A percentile compares a stretch with the other conserved stretches of the same genome.
These are phyloP conservation scores for Dryas integrifolia DNA, from an alignment of 331 rosid genomes.

Conservation along the genomic window DNA sequence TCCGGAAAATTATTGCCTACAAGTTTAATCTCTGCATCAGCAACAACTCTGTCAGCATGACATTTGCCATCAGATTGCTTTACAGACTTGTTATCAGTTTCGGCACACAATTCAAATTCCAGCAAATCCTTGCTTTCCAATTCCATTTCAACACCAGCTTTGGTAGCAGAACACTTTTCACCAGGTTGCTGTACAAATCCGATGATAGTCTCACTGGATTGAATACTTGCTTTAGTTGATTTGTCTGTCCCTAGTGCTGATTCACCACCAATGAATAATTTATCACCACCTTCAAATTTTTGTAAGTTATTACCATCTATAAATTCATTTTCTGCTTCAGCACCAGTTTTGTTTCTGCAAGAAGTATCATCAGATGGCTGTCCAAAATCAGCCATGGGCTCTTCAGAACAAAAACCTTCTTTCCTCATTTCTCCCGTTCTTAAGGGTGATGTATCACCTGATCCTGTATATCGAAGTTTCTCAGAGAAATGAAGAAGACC, in stretches of 20 bases:
- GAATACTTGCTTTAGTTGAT: slow-evolving; percentile 26
- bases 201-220: slow-evolving; percentile 20
- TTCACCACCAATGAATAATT: slow-evolving; percentile 12
- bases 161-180: background rate
- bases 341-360: slow-evolving; percentile 14
- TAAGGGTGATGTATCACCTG: slow-evolving; percentile 31
- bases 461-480: slow-evolving; percentile 26
- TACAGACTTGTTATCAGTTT: background rate
- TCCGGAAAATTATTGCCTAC: slow-evolving; percentile 6
- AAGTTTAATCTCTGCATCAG: slow-evolving; percentile 8
- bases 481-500: background rate
- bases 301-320: slow-evolving; percentile 21
- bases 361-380: slow-evolving; percentile 25
- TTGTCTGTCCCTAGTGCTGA: slow-evolving; percentile 27
- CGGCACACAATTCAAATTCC: background rate
- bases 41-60: slow-evolving; percentile 2
- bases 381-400: slow-evolving; percentile 25
- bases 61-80: slow-evolving; percentile 6
- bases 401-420: slow-evolving; percentile 18
- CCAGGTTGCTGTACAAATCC: background rate
- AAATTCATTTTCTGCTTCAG: slow-evolving; percentile 30
- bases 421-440: slow-evolving; percentile 29
- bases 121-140: background rate
- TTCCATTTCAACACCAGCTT: background rate
- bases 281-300: slow-evolving; percentile 25